Base-by-base conservation (phyloP, 805 yeast genomes). In the Kluyveromyces dobzhanskii region DNA sequence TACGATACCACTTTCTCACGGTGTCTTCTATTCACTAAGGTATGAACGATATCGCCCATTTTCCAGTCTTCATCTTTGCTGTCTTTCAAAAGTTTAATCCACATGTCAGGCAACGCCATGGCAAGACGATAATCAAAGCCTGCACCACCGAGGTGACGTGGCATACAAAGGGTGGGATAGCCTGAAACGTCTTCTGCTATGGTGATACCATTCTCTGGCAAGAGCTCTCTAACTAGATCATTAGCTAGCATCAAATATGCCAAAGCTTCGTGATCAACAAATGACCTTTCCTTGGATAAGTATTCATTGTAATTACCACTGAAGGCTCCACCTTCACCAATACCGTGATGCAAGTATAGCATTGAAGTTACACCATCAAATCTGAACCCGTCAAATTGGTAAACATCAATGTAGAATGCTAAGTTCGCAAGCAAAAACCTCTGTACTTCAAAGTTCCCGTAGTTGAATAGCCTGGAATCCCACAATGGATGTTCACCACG, bases 21-120 rank as follows among this genome's bases (percentile, higher is more conserved):
- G 59, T 87, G 78, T 47, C 98, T 74, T 53, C 97, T 74, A 63
- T 90, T 92, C 25, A 95, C 78, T 51, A 90, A 70, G 1, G 94
- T 85, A 56, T 76, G 80, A 16, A 78, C 80, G 41, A 90, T 87
- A 44, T 72, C 67, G 32, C 82, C 86, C 67, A 90, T 62, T 52
- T 88, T 86, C 98, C 98, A 90, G 37, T 85, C 81, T 44, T 88
- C 95, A 60, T 90, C 97, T 32, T 63, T 55, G 43, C 71, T 65
- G 57, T 88, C 97, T 57, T 92, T 90, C 50, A 90, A 65, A 35
- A 87, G 62, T 61, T 92, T 92, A 65, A 90, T 90, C 98, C 98
- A 90, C 97, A 90, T 90, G 61, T 90, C 98, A 3, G 98, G 98
- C 43, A 90, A 70, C 1, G 97, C 97, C 98, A 90, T 90, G 2